Conservation (phyloP, 306 rosid species). For the Chamaecrista fasciculata region DNA sequence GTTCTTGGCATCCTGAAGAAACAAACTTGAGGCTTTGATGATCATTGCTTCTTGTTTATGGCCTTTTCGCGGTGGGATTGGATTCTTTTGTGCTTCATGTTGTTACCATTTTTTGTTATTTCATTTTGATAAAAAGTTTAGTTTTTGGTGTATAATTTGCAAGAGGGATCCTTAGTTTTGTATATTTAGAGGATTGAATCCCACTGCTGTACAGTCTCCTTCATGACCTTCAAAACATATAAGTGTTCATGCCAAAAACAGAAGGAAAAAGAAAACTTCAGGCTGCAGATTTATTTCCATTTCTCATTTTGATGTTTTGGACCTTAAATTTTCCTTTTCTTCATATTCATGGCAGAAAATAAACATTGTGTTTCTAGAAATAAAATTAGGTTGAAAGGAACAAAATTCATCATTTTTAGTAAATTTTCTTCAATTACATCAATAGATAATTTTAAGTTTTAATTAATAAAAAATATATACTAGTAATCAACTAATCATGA, state of each 20-base stretch:
- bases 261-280: not conserved
- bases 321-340: not conserved
- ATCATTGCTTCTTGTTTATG: conserved; percentile 23
- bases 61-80: conserved; percentile 28
- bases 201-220: conserved; percentile 39
- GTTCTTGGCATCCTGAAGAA: conserved; percentile 34
- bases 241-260: not conserved
- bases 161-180: conserved; percentile 30
- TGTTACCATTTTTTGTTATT: conserved; percentile 36
- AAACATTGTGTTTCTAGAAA: not conserved
- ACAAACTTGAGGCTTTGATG: not conserved
- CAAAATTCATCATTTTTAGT: too few relatives aligned
- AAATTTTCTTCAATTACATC: too few relatives aligned
- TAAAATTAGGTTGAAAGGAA: too few relatives aligned
- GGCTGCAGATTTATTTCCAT: not conserved
- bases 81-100: conserved; percentile 27
- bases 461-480: too few relatives aligned
- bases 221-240: not conserved
- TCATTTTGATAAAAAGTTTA: conserved; percentile 28
- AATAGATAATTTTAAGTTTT: too few relatives aligned
- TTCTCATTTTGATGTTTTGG: not conserved
- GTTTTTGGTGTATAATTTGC: conserved; percentile 35
- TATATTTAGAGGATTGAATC: conserved; percentile 31
- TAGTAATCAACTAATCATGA: too few relatives aligned
- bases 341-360: not conserved